Evolutionary conservation across 139 green algal species (phyloP).

Genomic region (Nannochloris sp.): DNA sequence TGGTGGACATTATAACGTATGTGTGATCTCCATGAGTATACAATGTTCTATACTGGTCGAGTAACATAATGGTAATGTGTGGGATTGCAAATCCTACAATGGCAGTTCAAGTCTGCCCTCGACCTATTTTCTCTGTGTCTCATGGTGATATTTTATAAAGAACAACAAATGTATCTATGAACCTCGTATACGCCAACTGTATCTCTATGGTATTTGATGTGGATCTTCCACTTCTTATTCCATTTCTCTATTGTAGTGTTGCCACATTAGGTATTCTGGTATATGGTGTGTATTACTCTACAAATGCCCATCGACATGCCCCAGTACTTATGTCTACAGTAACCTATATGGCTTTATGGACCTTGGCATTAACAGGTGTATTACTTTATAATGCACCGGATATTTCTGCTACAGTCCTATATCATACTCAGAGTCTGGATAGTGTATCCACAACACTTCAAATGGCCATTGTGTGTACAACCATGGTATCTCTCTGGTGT

Average conservation of each 20-base stretch:
- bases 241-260: constrained; percentile 41
- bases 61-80: constrained; percentile 34
- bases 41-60: constrained; percentile 7
- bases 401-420: constrained; percentile 24
- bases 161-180: not conserved
- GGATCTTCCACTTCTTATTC: constrained; percentile 43
- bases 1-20: constrained; percentile 28
- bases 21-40: too few species aligned
- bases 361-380: not conserved
- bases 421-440: constrained; percentile 47
- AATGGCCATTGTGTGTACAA: constrained; percentile 25
- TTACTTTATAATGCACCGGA: not conserved
- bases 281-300: constrained; percentile 43
- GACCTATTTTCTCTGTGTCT: constrained; percentile 6
- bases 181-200: not conserved
- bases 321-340: constrained; percentile 19
- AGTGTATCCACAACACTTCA: constrained; percentile 40
- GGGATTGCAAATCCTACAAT: constrained; percentile 35
- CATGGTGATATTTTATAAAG: too few species aligned
- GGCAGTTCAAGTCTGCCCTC: constrained; percentile 25
- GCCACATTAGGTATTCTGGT: constrained; percentile 35
- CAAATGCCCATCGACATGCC: constrained; percentile 29
- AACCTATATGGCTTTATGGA: not conserved
- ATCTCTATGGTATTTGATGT: constrained; percentile 35
- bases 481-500: constrained; percentile 36